A percentile compares a stretch with the other conserved stretches of the same genome.
Conservation (phyloP, 1,284 basidiomycete species). For the Cerioporus squamosus region DNA sequence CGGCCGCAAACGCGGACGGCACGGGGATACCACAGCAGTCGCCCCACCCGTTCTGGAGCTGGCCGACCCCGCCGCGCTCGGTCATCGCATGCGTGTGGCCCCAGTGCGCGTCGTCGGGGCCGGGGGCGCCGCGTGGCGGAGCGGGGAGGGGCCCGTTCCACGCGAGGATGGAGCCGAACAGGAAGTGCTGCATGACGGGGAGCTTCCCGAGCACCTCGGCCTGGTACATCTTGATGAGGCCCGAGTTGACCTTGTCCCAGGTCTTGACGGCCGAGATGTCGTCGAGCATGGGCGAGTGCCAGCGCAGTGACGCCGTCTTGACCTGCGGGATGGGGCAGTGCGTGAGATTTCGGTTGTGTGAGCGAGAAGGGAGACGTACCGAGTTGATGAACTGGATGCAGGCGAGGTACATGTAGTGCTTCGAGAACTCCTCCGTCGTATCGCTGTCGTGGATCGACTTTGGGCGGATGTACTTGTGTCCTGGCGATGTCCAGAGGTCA, state of each 20-base stretch:
- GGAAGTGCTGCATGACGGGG: constrained; percentile 80
- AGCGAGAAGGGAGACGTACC: constrained; percentile 47
- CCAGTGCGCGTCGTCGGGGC: constrained; percentile 49
- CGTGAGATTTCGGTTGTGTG: too few relatives aligned
- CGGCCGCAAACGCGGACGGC: constrained; percentile 83
- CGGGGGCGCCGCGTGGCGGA: constrained; percentile 37
- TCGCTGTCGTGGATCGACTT: constrained; percentile 93
- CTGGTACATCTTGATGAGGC: constrained; percentile 98
- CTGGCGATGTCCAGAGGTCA: constrained; percentile 47
- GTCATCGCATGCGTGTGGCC: constrained; percentile 65
- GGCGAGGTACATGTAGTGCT: constrained; percentile 96
- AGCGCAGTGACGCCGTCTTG: constrained; percentile 93
- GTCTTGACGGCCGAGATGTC: constrained; percentile 97
- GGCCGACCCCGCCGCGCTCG: constrained; percentile 54
- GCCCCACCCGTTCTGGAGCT: constrained; percentile 75
- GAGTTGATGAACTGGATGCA: constrained; percentile 98
- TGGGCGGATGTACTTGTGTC: constrained; percentile 89
- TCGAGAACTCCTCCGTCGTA: constrained; percentile 91
- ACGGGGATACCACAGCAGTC: constrained; percentile 95
- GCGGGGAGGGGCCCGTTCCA: constrained; percentile 67
- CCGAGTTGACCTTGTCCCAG: constrained; percentile 97
- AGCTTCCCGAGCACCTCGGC: constrained; percentile 96
- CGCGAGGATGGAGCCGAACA: constrained; percentile 86
- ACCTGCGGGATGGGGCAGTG: constrained; percentile 55
- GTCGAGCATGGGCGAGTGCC: constrained; percentile 99